phyloP scores from a whole-genome alignment of 1,284 basidiomycete species.

The Pseudozyma thailandica region DNA sequence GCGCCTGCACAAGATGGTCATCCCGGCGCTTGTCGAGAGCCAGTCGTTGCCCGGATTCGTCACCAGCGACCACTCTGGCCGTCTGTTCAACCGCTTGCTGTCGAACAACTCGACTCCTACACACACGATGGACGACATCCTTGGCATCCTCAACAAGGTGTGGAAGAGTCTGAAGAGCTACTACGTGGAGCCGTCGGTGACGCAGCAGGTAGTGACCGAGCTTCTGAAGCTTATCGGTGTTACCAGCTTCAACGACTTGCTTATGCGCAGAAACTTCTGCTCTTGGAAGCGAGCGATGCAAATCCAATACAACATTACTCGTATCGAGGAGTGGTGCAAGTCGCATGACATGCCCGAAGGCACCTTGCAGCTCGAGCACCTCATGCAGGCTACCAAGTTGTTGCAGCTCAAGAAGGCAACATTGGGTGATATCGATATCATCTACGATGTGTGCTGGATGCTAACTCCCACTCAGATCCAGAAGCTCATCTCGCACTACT shows the following conservation, averaged over 20 bases:
- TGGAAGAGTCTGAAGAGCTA: conserved; percentile 99
- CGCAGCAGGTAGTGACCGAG: conserved; percentile 96
- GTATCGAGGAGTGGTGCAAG: conserved; percentile 84
- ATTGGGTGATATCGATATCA: conserved; percentile 85
- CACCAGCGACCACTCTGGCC: conserved; percentile 89
- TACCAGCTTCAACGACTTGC: conserved; percentile 96
- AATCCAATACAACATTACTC: conserved; percentile 69
- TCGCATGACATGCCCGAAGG: conserved; percentile 94
- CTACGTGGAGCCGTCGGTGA: conserved; percentile 97
- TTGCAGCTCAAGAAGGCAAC: conserved; percentile 95
- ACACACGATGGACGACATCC: conserved; percentile 98
- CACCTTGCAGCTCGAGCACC: conserved; percentile 93
- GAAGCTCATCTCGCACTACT: conserved; percentile 97
- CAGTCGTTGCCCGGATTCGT: conserved; percentile 98
- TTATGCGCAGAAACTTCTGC: conserved; percentile 98
- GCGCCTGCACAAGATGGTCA: conserved; percentile 95
- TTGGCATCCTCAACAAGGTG: conserved; percentile 96
- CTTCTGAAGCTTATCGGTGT: conserved; percentile 95
- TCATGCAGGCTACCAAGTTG: conserved; percentile 99
- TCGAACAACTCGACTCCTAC: conserved; percentile 81
- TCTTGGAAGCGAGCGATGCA: conserved; percentile 91
- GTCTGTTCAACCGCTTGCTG: conserved; percentile 91
- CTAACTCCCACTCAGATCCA: conserved; percentile 99
- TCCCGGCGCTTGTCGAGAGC: conserved; percentile 96
- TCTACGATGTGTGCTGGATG: conserved; percentile 99